Conservation (phyloP, 2,329 filamentous ascomycete genomes). For the Venturiaceae sp. region DNA sequence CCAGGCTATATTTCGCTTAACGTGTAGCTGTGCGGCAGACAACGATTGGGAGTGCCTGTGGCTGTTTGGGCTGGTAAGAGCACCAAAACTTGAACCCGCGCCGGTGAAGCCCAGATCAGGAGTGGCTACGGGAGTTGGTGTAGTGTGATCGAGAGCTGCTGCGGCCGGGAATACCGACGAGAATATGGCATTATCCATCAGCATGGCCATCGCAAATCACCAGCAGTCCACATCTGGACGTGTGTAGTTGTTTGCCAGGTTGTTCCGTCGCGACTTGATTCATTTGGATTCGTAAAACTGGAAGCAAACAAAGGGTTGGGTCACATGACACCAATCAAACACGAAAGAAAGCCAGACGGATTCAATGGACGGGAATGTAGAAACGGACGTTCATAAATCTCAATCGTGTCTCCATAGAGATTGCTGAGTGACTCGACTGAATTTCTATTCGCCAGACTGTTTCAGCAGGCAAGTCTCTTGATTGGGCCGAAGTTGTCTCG, state of each 20-base stretch:
- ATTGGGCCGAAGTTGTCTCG: neutral
- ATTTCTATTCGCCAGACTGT: neutral
- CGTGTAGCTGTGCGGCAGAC: slow-evolving; percentile 20
- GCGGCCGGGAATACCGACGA: slow-evolving; percentile 34
- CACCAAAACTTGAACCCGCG: slow-evolving; percentile 29
- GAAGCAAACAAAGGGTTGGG: too few relatives aligned
- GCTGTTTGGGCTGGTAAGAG: slow-evolving; percentile 12
- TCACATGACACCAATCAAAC: too few relatives aligned
- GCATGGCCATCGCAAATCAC: neutral
- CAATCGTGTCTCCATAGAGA: neutral
- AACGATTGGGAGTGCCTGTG: slow-evolving; percentile 17
- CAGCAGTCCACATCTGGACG: neutral
- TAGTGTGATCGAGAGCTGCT: slow-evolving; percentile 26
- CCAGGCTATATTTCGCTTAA: slow-evolving; percentile 32
- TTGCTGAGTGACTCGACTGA: neutral
- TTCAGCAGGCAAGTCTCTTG: neutral
- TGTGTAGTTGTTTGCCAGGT: neutral
- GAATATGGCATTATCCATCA: slow-evolving; percentile 20
- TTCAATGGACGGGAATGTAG: too few relatives aligned
- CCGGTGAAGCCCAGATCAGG: slow-evolving; percentile 31
- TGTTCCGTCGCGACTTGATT: neutral
- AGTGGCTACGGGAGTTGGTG: slow-evolving; percentile 33
- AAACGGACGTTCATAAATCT: too few relatives aligned
- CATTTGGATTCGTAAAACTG: too few relatives aligned
- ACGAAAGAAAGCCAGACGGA: too few relatives aligned